Base-by-base conservation (phyloP, 31 red algal genomes). In the Bonnemaisonia californica region DNA sequence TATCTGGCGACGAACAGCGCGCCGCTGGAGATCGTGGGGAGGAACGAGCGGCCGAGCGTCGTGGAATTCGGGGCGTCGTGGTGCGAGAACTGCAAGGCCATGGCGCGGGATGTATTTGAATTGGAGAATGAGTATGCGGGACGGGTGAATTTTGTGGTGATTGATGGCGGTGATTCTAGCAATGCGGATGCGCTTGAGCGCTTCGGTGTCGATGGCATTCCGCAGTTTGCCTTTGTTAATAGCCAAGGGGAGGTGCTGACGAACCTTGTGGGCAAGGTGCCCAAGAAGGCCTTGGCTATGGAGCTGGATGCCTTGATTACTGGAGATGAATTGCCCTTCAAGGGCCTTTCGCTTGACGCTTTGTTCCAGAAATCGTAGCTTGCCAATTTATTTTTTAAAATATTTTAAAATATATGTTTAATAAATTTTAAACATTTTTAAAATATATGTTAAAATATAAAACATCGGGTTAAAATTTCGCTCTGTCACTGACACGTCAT, bases 151-250 rank as follows among this genome's bases (percentile, higher is more conserved):
- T 86, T 93, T 75, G 69, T 93, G 9, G 76, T 93, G 18, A 35
- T 93, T 4, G 83, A 93, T 82, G 83, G 83, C 5, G 76, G 82
- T 16, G 77, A 93, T 38, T 54, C 77, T 41, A 57, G 62, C 4
- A 82, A 84, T 26, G 79, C 64, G 4, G 83, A 81, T 26, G 55
- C 86, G 4, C 37, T 93, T 54, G 91, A 93, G 5, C 9, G 47
- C 5, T 93, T 42, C 41, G 77, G 77, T 69, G 83, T 93, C n/a
- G 91, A 93, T 62, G 91, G 80, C 64, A 77, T 93, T 62, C 91
- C 91, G 3, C 91, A 87, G 64, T 87, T 87, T 82, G 69, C 79
- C 51, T 39, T 93, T 24, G 54, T 93, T 16, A 40, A 62, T 61
- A 57, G 57, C 18, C 54, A 87, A 18, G 91, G 91, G 21, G 36